A percentile compares a stretch with the other conserved stretches of the same genome.
These are phyloP conservation scores for Lepidium africanum DNA, from an alignment of 345 rosid species.

Conservation along the genomic window DNA sequence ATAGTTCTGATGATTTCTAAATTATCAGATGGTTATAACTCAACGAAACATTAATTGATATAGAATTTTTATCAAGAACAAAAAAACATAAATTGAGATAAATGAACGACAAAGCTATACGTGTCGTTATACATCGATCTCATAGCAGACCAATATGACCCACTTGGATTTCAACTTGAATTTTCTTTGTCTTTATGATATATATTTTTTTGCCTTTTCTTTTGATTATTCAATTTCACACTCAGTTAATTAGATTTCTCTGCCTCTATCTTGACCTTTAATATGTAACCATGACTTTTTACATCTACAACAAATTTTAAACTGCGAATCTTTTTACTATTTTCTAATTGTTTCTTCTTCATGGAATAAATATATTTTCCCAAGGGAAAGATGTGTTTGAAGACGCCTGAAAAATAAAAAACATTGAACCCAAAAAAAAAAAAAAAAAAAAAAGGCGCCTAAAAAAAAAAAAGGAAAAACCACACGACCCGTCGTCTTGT, in stretches of 20 bases:
- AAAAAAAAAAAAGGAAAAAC: too few species aligned
- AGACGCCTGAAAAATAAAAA: slow-evolving; percentile 16
- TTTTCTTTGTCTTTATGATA: slow-evolving; percentile 13
- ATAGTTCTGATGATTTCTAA: background rate
- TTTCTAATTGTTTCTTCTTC: background rate
- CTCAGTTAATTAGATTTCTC: background rate
- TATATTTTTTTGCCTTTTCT: slow-evolving; percentile 3
- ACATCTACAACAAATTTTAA: background rate
- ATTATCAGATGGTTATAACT: background rate
- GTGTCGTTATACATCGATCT: slow-evolving; percentile 20
- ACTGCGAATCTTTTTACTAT: background rate
- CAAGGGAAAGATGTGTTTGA: background rate
- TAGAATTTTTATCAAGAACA: too few species aligned
- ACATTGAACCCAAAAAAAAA: too few species aligned
- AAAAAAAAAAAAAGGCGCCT: too few species aligned
- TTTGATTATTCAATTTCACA: background rate
- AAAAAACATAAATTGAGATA: background rate
- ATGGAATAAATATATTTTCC: background rate
- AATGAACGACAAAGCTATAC: slow-evolving; percentile 17
- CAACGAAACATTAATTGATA: too few species aligned
- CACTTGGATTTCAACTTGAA: slow-evolving; percentile 31
- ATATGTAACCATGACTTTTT: background rate
- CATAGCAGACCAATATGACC: slow-evolving; percentile 29
- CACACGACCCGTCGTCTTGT: slow-evolving; percentile 29
- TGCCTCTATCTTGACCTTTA: background rate